A percentile compares a stretch with the other conserved stretches of the same genome.
phyloP scores from a whole-genome alignment of 2,329 filamentous ascomycete genomes.

The Epichloe hybrida region DNA sequence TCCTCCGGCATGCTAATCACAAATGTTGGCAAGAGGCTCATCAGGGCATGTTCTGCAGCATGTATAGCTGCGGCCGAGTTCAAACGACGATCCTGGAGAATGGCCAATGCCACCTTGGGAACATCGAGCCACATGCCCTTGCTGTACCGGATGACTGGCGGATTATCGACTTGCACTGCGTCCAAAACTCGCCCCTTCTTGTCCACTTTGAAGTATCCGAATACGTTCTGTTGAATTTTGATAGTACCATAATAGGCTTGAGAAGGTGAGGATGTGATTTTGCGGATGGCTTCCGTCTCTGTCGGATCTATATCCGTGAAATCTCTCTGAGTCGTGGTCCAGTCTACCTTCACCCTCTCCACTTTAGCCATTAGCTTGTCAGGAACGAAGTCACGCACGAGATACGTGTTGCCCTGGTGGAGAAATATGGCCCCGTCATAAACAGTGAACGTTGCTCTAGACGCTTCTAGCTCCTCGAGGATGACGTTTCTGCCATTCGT shows the following conservation, averaged over 20 bases:
- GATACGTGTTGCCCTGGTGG: conserved; percentile 86
- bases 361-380: conserved; percentile 76
- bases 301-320: conserved; percentile 89
- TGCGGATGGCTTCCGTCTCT: conserved; percentile 77
- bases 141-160: conserved; percentile 69
- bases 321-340: conserved; percentile 86
- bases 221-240: conserved; percentile 76
- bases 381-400: conserved; percentile 78
- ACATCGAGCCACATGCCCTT: conserved; percentile 97
- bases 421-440: conserved; percentile 97
- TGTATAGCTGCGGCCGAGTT: conserved; percentile 86
- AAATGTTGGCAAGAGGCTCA: conserved; percentile 79
- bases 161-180: conserved; percentile 85
- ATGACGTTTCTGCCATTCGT: conserved; percentile 73
- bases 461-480: conserved; percentile 90
- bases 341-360: conserved; percentile 80
- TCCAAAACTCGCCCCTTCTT: conserved; percentile 74
- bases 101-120: conserved; percentile 63
- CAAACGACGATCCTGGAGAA: conserved; percentile 57
- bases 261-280: conserved; percentile 46
- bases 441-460: conserved; percentile 85
- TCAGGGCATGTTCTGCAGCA: conserved; percentile 82
- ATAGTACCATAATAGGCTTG: conserved; percentile 78
- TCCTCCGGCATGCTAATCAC: conserved; percentile 84
- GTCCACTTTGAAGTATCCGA: conserved; percentile 96